phyloP scores from a whole-genome alignment of 1,284 basidiomycete genomes.

The Moniliella sp. region DNA sequence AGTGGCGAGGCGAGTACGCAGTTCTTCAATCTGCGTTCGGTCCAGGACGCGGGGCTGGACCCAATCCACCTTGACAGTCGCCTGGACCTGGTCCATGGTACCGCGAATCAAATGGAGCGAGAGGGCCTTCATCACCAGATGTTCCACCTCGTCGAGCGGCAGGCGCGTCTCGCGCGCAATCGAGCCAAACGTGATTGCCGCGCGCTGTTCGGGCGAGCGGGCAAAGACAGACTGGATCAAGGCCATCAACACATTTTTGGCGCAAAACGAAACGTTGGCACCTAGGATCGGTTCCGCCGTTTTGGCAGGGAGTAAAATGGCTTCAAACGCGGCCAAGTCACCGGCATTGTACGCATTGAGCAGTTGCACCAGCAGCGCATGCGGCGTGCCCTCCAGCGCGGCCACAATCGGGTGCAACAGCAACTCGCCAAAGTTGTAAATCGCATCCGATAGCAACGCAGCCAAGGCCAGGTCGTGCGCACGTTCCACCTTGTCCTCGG shows the following conservation, averaged over 20 bases:
- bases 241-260: conserved; percentile 98
- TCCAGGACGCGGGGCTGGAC: conserved; percentile 92
- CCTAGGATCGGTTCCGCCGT: conserved; percentile 81
- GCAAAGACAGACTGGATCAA: conserved; percentile 88
- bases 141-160: conserved; percentile 78
- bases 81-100: conserved; percentile 68
- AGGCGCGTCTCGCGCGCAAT: conserved; percentile 79
- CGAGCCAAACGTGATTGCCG: conserved; percentile 69
- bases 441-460: conserved; percentile 76
- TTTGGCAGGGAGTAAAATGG: conserved; percentile 58
- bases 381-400: conserved; percentile 54
- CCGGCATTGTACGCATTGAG: conserved; percentile 91
- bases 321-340: conserved; percentile 86
- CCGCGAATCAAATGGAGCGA: conserved; percentile 78
- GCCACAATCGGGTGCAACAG: conserved; percentile 88
- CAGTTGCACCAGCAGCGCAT: conserved; percentile 76
- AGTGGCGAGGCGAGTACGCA: conserved; percentile 51
- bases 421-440: conserved; percentile 97
- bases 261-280: conserved; percentile 67
- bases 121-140: conserved; percentile 81
- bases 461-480: conserved; percentile 83
- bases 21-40: conserved; percentile 55
- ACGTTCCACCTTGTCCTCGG: conserved; percentile 55
- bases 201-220: conserved; percentile 46
- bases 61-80: conserved; percentile 72